Evolutionary conservation across 441 rosid genomes (phyloP), one percentile per base, ranked within the genome.

Genomic region (Pelargonium australe): DNA sequence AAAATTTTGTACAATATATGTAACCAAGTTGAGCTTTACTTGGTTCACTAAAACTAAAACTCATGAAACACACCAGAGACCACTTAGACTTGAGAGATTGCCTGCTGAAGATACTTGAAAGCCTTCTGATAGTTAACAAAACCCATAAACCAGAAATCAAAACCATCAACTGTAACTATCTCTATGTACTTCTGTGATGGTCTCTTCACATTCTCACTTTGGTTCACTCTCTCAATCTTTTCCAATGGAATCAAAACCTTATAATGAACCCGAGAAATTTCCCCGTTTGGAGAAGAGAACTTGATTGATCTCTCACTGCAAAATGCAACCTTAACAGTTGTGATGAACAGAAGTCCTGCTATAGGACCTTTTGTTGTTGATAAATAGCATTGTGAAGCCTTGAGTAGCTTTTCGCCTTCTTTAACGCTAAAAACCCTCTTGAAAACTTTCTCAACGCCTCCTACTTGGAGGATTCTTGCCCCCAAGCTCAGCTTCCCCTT

Each of bases 141-240:
- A 1, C 95, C 98, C 98, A 90, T 85, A 68, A 93, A 87, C 98
- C 98, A 89, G 86, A 93, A 93, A 62, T 90, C 91, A n/a, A 86
- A 88, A 60, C 70, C 47, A 71, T 92, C 98, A 1, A 83, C 82
- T 0, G 93, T 87, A 0, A 82, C 85, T 14, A 87, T 79, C 78
- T 90, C 84, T 49, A 86, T 73, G 17, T 47, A 44, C 23, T 34
- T 25, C 44, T 14, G 7, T 58, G 23, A 40, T 25, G 49, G 51
- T 16, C 64, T 85, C 85, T 86, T 78, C 67, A 72, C 70, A 51
- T 85, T 85, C 78, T 77, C 77, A 68, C 88, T 83, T 57, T 84
- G 81, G 73, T 79, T 82, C 2, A 78, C 88, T 68, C 74, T 77
- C 65, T 79, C 78, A 68, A 92, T 71, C 79, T 87, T 89, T 47